Conservation (phyloP, 2,329 filamentous ascomycete species). For the Sordariomycetes sp. region DNA sequence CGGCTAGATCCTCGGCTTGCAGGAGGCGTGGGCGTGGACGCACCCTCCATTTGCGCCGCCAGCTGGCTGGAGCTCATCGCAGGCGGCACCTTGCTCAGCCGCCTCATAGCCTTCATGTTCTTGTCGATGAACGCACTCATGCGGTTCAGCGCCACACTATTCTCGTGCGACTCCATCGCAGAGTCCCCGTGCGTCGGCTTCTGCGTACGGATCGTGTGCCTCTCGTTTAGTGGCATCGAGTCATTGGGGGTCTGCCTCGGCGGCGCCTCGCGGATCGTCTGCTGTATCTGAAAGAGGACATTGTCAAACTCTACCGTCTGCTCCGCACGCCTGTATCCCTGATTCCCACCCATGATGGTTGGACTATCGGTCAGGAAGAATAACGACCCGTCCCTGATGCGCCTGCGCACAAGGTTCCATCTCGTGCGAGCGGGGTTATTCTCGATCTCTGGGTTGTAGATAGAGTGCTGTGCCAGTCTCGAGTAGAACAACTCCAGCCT, state of each 20-base stretch:
- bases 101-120: slow-evolving; percentile 26
- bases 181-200: slow-evolving; percentile 18
- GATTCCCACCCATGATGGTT: slow-evolving; percentile 13
- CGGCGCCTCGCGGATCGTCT: slow-evolving; percentile 14
- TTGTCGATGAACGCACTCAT: slow-evolving; percentile 30
- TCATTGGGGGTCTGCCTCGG: slow-evolving; percentile 1
- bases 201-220: slow-evolving; percentile 22
- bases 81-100: slow-evolving; percentile 24
- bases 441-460: slow-evolving; percentile 38
- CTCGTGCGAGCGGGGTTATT: slow-evolving; percentile 35
- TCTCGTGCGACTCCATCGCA: slow-evolving; percentile 25
- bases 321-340: slow-evolving; percentile 13
- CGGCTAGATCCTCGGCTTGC: slow-evolving; percentile 18
- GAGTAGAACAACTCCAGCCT: slow-evolving; percentile 36
- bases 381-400: slow-evolving; percentile 34
- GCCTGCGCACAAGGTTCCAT: slow-evolving; percentile 34
- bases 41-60: slow-evolving; percentile 12
- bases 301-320: slow-evolving; percentile 28
- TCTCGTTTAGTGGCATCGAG: slow-evolving; percentile 22
- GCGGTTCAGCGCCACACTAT: slow-evolving; percentile 24
- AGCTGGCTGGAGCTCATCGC: slow-evolving; percentile 18
- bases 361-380: slow-evolving; percentile 30
- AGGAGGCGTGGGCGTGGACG: slow-evolving; percentile 15
- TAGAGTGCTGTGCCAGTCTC: slow-evolving; percentile 31
- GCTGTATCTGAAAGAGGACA: slow-evolving; percentile 27